A percentile compares a stretch with the other conserved stretches of the same genome.
Conservation (phyloP, 257 asterid species). For the Gentiana macrophylla region DNA sequence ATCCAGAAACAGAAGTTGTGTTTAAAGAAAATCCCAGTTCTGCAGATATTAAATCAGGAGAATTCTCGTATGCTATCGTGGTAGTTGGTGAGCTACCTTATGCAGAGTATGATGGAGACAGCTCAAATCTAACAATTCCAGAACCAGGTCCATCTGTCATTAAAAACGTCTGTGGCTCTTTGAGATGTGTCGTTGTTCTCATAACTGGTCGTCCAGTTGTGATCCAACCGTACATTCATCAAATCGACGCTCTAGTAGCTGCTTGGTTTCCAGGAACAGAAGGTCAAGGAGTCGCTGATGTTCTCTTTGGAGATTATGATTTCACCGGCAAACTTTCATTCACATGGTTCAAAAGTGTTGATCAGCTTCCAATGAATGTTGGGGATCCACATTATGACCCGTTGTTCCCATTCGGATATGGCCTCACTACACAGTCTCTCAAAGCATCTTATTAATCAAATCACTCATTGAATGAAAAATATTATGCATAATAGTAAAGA, state of each 20-base stretch:
- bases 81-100: slow-evolving; percentile 48
- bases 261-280: slow-evolving; percentile 50
- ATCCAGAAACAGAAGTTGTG: slow-evolving; percentile 26
- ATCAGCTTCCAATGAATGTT: slow-evolving; percentile 41
- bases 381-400: slow-evolving; percentile 47
- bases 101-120: slow-evolving; percentile 37
- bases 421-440: slow-evolving; percentile 20
- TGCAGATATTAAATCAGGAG: slow-evolving; percentile 13
- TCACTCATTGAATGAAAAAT: neutral
- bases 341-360: slow-evolving; percentile 36
- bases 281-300: slow-evolving; percentile 44
- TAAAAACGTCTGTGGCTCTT: slow-evolving; percentile 19
- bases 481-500: too few relatives aligned
- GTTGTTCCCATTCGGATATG: slow-evolving; percentile 34
- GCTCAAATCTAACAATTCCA: slow-evolving; percentile 28
- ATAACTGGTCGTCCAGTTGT: slow-evolving; percentile 37
- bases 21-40: slow-evolving; percentile 29
- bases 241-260: slow-evolving; percentile 31
- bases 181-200: slow-evolving; percentile 32
- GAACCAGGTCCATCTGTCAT: slow-evolving; percentile 32
- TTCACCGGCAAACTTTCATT: slow-evolving; percentile 36
- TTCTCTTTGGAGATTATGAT: slow-evolving; percentile 33
- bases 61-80: slow-evolving; percentile 32
- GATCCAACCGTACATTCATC: slow-evolving; percentile 23
- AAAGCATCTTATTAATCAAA: slow-evolving; percentile 1